Evolutionary conservation across 2,329 filamentous ascomycete genomes (phyloP), one percentile per base, ranked within the genome.

Genomic region (Colletotrichum tropicicola): DNA sequence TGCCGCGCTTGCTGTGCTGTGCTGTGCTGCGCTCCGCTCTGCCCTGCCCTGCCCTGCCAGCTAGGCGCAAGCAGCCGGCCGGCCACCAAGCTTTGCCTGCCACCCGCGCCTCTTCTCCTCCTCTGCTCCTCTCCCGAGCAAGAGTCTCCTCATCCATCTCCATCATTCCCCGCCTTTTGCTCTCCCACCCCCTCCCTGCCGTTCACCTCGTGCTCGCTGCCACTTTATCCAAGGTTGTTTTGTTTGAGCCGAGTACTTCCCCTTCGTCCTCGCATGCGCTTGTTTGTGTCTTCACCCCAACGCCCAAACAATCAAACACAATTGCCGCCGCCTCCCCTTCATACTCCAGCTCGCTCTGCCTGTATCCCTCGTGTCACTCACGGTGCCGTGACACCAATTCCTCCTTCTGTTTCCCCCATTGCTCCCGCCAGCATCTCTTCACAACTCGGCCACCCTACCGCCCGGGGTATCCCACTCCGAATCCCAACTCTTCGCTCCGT

Each of bases 141-240:
- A 44, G 15, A 17, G 43, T 61, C 67, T 68, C 67, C 65, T 68
- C 65, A 66, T 52, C 37, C 64, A 44, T 63, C 67, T 65, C 65
- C 67, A 68, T 65, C 59, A 63, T 66, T 66, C 61, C 67, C 67
- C 66, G 66, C 65, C 66, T 65, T 68, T 68, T 65, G 27, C 53
- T 56, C 55, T 65, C 66, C 64, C 64, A 67, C 64, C 64, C 66
- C 66, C 76, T 71, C 70, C 69, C 73, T 56, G 44, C 62, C 21
- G 37, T 52, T 54, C 53, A 60, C 53, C 41, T 64, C 25, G 45
- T 49, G 41, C 73, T 74, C 68, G 73, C 54, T 41, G 37, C 59
- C 66, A 60, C 54, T 65, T 59, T 56, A 67, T 58, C 56, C 59
- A 68, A 61, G 55, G 37, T 61, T 45, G 48, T 51, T 65, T 63